A percentile compares a stretch with the other conserved stretches of the same genome.
These are phyloP conservation scores for Raphanus hybrid DNA, from an alignment of 441 rosid species.

Conservation along the genomic window DNA sequence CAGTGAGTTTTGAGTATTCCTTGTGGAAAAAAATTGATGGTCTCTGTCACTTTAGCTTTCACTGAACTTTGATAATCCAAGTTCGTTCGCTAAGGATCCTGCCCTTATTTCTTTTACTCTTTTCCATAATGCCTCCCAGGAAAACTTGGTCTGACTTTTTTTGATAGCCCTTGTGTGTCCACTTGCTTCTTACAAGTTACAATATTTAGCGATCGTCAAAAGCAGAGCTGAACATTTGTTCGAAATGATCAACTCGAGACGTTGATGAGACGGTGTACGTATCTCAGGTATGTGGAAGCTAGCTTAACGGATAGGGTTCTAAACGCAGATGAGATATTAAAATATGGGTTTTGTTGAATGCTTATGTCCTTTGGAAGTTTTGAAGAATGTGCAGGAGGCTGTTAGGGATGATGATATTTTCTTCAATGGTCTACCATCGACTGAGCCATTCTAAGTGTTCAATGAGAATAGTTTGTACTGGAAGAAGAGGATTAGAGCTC, in stretches of 20 bases:
- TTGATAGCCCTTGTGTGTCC: background rate
- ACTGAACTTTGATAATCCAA: background rate
- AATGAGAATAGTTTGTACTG: conserved; percentile 62
- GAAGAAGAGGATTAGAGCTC: conserved; percentile 81
- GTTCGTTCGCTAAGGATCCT: background rate
- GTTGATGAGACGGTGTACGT: background rate
- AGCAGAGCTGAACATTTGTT: background rate
- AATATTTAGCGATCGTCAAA: background rate
- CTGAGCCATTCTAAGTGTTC: background rate
- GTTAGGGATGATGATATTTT: background rate
- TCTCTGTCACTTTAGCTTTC: background rate
- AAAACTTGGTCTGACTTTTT: background rate
- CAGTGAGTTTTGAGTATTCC: background rate
- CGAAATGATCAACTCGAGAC: background rate
- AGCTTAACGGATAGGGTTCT: background rate
- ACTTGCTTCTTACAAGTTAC: background rate
- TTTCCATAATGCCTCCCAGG: background rate
- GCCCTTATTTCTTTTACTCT: background rate
- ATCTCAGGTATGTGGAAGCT: background rate
- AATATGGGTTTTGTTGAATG: background rate
- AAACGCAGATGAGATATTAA: background rate
- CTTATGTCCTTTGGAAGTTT: no score
- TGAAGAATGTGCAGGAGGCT: background rate
- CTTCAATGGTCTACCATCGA: background rate
- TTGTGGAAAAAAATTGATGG: background rate